A percentile compares a stretch with the other conserved stretches of the same genome.
phyloP scores from a whole-genome alignment of 202 grass and related monocot genomes.

The Saccharum hybrid region DNA sequence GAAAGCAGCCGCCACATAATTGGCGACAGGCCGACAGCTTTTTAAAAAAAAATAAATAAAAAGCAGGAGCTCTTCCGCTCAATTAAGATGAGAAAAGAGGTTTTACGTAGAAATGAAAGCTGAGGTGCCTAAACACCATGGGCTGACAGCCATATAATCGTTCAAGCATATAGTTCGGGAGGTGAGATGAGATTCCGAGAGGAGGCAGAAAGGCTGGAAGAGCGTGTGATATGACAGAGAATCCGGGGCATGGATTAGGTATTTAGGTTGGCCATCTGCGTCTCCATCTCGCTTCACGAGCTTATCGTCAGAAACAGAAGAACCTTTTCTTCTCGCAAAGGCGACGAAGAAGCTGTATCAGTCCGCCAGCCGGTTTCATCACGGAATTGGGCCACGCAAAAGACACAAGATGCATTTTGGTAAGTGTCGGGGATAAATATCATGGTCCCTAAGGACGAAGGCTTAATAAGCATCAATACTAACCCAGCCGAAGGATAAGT shows the following conservation, averaged over 20 bases:
- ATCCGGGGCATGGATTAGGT: background rate
- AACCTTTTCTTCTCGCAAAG: background rate
- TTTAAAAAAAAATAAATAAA: too few relatives aligned
- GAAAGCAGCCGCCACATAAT: background rate
- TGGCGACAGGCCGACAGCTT: background rate
- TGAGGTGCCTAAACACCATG: too few relatives aligned
- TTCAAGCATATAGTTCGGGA: background rate
- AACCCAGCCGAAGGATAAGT: too few relatives aligned
- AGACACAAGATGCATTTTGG: background rate
- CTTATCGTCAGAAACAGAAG: background rate
- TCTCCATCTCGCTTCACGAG: background rate
- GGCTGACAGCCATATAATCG: background rate
- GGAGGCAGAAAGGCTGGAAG: background rate
- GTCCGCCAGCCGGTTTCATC: background rate
- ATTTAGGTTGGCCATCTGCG: slow-evolving; percentile 25
- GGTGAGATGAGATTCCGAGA: background rate
- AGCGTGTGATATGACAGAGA: background rate
- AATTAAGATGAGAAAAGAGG: too few relatives aligned
- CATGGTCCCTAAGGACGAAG: too few relatives aligned
- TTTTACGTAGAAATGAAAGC: too few relatives aligned
- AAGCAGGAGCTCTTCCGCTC: too few relatives aligned
- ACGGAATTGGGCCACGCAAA: too few relatives aligned
- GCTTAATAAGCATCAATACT: too few relatives aligned
- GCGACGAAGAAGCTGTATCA: background rate
- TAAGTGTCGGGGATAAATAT: too few relatives aligned